Base-by-base conservation (phyloP, 2,329 filamentous ascomycete genomes). In the Clarireedia homoeocarpa region DNA sequence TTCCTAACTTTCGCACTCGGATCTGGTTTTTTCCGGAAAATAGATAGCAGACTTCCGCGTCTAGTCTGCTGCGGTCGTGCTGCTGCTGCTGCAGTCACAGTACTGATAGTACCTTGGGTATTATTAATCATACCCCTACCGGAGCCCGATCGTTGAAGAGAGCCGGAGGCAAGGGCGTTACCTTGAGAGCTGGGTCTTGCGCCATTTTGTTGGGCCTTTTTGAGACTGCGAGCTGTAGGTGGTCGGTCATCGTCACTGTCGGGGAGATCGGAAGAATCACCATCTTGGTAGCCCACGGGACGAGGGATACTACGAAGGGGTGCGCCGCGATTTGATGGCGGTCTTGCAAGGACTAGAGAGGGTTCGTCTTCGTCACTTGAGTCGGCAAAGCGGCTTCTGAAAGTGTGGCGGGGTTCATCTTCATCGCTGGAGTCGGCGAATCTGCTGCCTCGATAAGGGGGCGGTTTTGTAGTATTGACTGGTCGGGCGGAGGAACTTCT, bases 21-120 rank as follows among this genome's bases (percentile, higher is more conserved):
- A 59, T 80, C 76, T 38, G 71, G 71, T 67, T 83, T 87, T 70
- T 80, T 85, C 54, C 86, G 83, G n/a, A 90, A 71, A 4, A 81
- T 81, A 2, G 76, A 76, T 70, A 83, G 77, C 58, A 85, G 71
- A 59, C 79, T 81, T 56, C 71, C 77, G 48, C 75, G 72, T 34
- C 74, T 72, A 27, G 72, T 64, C 15, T 71, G 67, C 27, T 20
- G 39, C 4, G 30, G 30, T 34, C 30, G 30, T 34, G 30, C 30
- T 34, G 64, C 56, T 51, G 71, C 66, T 30, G 69, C 64, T 20
- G 51, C 24, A 15, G 57, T 46, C 6, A 59, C 44, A 48, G 40
- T 38, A 5, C 57, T 50, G 5, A 57, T 48, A 1, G 42, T 42
- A 12, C 46, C 55, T 27, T 56, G 40, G 4, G 51, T 48, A 17